Percentiles rank a stretch among this genome's conserved stretches.
Conservation (phyloP, 179 eudicot genomes). For the Beta macrorhiza region DNA sequence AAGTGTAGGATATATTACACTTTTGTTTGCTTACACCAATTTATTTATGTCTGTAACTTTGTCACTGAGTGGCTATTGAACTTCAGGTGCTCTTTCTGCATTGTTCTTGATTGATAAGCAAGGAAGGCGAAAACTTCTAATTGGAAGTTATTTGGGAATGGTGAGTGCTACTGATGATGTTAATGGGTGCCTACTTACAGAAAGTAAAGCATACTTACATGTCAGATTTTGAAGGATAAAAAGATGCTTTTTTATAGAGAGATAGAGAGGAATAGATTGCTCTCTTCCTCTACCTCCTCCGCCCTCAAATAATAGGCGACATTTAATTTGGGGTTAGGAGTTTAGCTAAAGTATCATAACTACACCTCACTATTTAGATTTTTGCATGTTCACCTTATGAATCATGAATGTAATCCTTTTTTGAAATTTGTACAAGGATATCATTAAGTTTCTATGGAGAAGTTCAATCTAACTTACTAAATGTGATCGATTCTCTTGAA, state of each 20-base stretch:
- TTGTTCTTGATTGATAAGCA: slow-evolving; percentile 72
- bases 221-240: neutral
- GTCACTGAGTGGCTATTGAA: slow-evolving; percentile 14
- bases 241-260: neutral
- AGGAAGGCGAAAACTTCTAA: slow-evolving; percentile 69
- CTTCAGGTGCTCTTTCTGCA: slow-evolving; percentile 74
- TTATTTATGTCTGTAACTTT: neutral
- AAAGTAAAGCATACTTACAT: neutral
- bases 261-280: neutral
- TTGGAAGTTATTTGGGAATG: slow-evolving; percentile 85
- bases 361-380: no score
- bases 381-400: no score
- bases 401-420: neutral
- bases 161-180: slow-evolving; percentile 33
- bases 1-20: neutral
- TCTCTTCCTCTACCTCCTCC: neutral
- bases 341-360: no score
- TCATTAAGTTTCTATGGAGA: no score
- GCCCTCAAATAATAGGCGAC: neutral
- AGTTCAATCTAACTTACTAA: no score
- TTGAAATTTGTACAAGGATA: neutral
- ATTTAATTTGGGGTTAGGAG: no score
- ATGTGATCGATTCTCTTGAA: no score
- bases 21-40: neutral
- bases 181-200: neutral